Percentiles rank a stretch among this genome's conserved stretches.
These are phyloP conservation scores for Cercospora sesami DNA, from an alignment of 2,329 filamentous ascomycete genomes.

Conservation along the genomic window DNA sequence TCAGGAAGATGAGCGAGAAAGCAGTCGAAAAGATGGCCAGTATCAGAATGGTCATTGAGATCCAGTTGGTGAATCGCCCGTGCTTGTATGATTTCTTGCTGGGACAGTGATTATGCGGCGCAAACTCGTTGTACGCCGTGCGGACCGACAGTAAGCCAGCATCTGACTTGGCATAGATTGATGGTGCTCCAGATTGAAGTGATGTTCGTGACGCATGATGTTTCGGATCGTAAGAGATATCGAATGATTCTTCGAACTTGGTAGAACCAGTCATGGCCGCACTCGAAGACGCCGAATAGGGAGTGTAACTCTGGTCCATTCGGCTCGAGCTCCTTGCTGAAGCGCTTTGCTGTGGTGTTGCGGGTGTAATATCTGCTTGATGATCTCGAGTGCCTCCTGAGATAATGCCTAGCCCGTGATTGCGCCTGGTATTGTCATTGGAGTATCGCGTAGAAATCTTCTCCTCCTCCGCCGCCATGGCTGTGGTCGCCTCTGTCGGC, in stretches of 20 bases:
- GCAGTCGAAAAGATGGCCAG: slow-evolving; percentile 63
- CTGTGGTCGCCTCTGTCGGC: slow-evolving; percentile 23
- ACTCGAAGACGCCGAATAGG: slow-evolving; percentile 31
- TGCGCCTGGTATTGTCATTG: slow-evolving; percentile 13
- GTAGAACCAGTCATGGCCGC: slow-evolving; percentile 32
- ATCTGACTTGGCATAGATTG: slow-evolving; percentile 31
- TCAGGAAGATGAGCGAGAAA: slow-evolving; percentile 66
- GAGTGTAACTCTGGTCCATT: slow-evolving; percentile 18
- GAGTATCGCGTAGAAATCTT: slow-evolving; percentile 13
- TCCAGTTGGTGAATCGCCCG: slow-evolving; percentile 43
- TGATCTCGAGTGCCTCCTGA: slow-evolving; percentile 5
- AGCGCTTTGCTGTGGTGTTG: slow-evolving; percentile 24
- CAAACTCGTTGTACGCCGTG: slow-evolving; percentile 31
- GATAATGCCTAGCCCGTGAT: slow-evolving; percentile 41
- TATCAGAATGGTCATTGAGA: slow-evolving; percentile 45
- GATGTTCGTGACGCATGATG: slow-evolving; percentile 27
- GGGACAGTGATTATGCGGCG: slow-evolving; percentile 29
- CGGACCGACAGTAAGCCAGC: slow-evolving; percentile 29
- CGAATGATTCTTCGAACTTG: slow-evolving; percentile 23
- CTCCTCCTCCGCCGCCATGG: slow-evolving; percentile 39
- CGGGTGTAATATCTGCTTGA: slow-evolving; percentile 7
- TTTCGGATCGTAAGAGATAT: slow-evolving; percentile 19
- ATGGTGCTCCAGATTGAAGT: slow-evolving; percentile 30
- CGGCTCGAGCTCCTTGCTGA: slow-evolving; percentile 14
- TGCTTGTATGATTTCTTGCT: slow-evolving; percentile 21